phyloP scores from a whole-genome alignment of 2,329 filamentous ascomycete genomes.

The Xylaria sp. region DNA sequence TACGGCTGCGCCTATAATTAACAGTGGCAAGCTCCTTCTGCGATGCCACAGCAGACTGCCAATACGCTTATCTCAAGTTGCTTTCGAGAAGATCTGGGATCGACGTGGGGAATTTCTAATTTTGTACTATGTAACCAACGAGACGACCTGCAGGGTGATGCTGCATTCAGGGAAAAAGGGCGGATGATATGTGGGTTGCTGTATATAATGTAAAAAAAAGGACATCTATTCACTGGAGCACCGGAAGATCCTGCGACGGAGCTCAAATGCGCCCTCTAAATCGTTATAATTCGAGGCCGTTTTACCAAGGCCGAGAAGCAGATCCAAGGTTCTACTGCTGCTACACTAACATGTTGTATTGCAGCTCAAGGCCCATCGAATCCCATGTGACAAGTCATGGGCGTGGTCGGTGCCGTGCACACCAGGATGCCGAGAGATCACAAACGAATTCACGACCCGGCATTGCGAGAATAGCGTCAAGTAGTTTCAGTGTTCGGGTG shows the following conservation, averaged over 20 bases:
- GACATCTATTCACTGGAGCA: not conserved
- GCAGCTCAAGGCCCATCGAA: no score
- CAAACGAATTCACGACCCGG: conserved; percentile 38
- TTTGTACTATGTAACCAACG: conserved; percentile 12
- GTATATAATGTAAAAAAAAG: no score
- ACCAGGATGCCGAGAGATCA: conserved; percentile 24
- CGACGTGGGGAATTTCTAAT: conserved; percentile 29
- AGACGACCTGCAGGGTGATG: conserved; percentile 10
- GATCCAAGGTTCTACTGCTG: conserved; percentile 1
- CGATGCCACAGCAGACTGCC: not conserved
- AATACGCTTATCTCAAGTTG: not conserved
- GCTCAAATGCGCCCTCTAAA: not conserved
- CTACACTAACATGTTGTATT: not conserved
- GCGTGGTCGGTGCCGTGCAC: not conserved
- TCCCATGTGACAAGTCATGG: not conserved
- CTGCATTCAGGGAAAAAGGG: not conserved
- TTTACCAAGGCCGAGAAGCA: not conserved
- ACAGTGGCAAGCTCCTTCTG: no score
- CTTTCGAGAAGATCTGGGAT: conserved; percentile 25
- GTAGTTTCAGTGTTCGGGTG: conserved; percentile 49
- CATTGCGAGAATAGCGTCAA: conserved; percentile 35
- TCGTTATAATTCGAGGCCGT: not conserved
- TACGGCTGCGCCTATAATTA: not conserved
- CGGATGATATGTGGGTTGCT: no score
- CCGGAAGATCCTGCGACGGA: not conserved